Conservation (phyloP, 257 asterid species). For the Solanum sitiens region DNA sequence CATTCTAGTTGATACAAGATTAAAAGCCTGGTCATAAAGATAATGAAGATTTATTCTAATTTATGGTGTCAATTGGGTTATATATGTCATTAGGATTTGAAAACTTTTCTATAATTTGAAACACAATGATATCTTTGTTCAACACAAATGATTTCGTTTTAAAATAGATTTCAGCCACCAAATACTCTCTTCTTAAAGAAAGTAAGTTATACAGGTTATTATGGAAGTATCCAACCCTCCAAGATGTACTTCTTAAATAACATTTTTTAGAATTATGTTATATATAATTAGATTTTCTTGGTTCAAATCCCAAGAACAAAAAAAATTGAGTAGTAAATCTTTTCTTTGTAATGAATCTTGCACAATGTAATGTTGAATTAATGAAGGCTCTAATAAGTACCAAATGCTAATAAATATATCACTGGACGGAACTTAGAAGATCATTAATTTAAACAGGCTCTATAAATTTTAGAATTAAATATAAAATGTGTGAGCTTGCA, state of each 20-base stretch:
- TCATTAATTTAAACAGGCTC: neutral
- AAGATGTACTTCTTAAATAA: neutral
- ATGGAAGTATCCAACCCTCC: neutral
- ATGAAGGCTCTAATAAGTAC: neutral
- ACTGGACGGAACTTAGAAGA: neutral
- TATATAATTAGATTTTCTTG: neutral
- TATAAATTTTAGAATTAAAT: neutral
- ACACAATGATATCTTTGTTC: neutral
- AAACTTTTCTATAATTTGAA: neutral
- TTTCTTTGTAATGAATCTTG: neutral
- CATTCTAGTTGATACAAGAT: neutral
- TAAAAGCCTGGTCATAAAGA: neutral
- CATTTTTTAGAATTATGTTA: neutral
- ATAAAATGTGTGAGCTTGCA: neutral
- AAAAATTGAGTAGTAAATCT: neutral
- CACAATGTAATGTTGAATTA: neutral
- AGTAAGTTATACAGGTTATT: no score
- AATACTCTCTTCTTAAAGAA: neutral
- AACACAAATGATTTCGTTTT: neutral
- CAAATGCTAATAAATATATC: neutral
- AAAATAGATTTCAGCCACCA: neutral
- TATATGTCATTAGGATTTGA: neutral
- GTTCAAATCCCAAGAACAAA: neutral
- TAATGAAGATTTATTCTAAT: neutral
- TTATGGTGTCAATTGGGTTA: neutral